Base-by-base conservation (phyloP, 805 yeast genomes). In the Hanseniaspora nectarophila region DNA sequence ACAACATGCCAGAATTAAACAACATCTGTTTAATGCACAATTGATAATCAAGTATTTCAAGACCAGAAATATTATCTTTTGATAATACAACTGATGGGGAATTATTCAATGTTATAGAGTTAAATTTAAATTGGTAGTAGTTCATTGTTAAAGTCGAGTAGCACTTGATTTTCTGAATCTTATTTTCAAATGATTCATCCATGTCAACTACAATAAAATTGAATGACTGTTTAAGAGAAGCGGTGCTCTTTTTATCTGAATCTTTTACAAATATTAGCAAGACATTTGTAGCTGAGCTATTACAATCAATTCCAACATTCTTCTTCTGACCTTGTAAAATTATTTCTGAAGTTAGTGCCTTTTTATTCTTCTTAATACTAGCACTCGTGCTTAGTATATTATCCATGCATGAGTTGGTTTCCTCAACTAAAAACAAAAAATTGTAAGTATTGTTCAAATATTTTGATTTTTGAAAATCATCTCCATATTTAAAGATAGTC, bases 351-450 rank as follows among this genome's bases (percentile, higher is more conserved):
- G 6, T 57, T 20, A 55, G 56, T 13, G 54, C 33, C 54, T 73
- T 70, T 3, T 76, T 80, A 15, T 61, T 63, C 5, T 60, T 59
- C 54, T 66, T 69, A 29, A 80, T 80, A 28, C 69, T 60, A 38
- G 74, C 64, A 1, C 76, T 68, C 54, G 79, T 76, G 62, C 78
- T 79, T 56, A 79, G 69, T 1, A 83, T 82, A 61, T 80, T 78
- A 13, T 83, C 23, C 10, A 18, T 13, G 4, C 24, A 77, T 0
- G 81, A 76, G 4, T 81, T 73, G 13, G 74, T 70, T 24, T 79
- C 78, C 59, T 71, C 75, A 60, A 79, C 84, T 2, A 83, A 80
- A 83, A 80, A 78, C 53, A 78, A 67, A 78, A 80, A 0, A 82
- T 83, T 9, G 81, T 76, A 56, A 82, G 65, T 55, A 75, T 76